Percentiles rank a stretch among this genome's conserved stretches.
phyloP scores from a whole-genome alignment of 768 basidiomycete genomes.

The Pholiota microspora region DNA sequence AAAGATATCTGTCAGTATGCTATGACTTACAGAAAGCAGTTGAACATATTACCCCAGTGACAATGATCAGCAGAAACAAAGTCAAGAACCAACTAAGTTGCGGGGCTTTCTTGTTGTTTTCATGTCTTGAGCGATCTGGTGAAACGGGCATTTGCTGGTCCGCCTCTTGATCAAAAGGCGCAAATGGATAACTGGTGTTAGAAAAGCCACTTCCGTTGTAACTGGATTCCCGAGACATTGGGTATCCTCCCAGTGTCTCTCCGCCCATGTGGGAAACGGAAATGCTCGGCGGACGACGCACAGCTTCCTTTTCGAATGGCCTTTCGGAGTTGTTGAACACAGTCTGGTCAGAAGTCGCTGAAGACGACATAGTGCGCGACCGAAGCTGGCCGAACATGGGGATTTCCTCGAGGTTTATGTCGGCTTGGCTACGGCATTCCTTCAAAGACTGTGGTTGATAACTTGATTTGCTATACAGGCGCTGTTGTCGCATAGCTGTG shows the following conservation, averaged over 20 bases:
- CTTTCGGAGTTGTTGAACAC: slow-evolving; percentile 15
- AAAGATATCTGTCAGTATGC: neutral
- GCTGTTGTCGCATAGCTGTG: slow-evolving; percentile 31
- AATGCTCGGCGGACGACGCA: slow-evolving; percentile 1
- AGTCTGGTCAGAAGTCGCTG: slow-evolving; percentile 14
- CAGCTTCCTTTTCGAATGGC: slow-evolving; percentile 5
- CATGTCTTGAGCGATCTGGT: neutral
- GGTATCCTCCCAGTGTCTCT: slow-evolving; percentile 8
- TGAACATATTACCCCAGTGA: slow-evolving; percentile 70
- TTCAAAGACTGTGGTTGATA: slow-evolving; percentile 1
- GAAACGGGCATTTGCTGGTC: neutral
- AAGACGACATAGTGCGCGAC: slow-evolving; percentile 16
- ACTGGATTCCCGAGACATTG: slow-evolving; percentile 16
- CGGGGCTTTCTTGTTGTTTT: slow-evolving; percentile 38
- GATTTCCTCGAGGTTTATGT: slow-evolving; percentile 4
- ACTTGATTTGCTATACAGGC: slow-evolving; percentile 24
- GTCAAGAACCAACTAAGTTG: slow-evolving; percentile 59
- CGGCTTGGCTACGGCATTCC: slow-evolving; percentile 5
- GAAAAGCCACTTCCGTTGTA: slow-evolving; percentile 10
- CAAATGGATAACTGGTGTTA: slow-evolving; percentile 2
- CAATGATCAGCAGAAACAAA: slow-evolving; percentile 48
- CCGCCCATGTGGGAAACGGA: slow-evolving; percentile 11
- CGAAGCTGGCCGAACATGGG: slow-evolving; percentile 14
- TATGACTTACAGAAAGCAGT: too few relatives aligned
- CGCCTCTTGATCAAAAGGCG: slow-evolving; percentile 3